Percentiles rank a stretch among this genome's conserved stretches.
phyloP scores from a whole-genome alignment of 163 green algal species.

The Coccomyxa subellipsoidea region DNA sequence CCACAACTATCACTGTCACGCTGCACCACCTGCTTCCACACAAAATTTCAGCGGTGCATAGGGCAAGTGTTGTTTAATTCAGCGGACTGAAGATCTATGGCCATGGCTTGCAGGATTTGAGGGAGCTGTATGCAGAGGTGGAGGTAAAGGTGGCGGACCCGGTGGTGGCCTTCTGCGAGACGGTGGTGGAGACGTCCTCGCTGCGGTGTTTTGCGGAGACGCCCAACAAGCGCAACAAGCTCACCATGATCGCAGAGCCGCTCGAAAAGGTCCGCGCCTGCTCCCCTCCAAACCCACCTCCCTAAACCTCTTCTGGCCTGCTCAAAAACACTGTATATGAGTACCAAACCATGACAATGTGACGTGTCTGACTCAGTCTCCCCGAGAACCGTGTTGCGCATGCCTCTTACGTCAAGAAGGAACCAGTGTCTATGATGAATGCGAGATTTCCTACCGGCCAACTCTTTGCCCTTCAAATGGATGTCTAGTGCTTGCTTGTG shows the following conservation, averaged over 20 bases:
- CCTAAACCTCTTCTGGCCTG: no score
- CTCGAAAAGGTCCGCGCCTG: slow-evolving; percentile 59
- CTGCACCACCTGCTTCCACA: no score
- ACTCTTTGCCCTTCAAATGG: no score
- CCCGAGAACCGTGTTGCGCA: not conserved
- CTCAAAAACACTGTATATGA: no score
- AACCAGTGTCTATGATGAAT: no score
- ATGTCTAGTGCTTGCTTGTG: no score
- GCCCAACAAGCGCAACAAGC: slow-evolving; percentile 95
- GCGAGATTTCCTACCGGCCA: no score
- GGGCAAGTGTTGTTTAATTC: no score
- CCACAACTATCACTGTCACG: no score
- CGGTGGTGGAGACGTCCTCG: slow-evolving; percentile 89
- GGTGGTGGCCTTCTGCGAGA: slow-evolving; percentile 94
- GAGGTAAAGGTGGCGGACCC: slow-evolving; percentile 95
- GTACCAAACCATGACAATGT: not conserved
- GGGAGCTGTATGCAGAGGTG: slow-evolving; percentile 77
- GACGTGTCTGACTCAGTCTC: not conserved
- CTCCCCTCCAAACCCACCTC: no score
- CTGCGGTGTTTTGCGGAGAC: slow-evolving; percentile 98
- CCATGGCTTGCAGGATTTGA: slow-evolving; percentile 47
- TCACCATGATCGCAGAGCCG: slow-evolving; percentile 98
- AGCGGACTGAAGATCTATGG: not conserved
- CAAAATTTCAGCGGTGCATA: no score
- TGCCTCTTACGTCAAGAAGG: no score